phyloP scores from a whole-genome alignment of 345 rosid species.

The Pistacia vera region DNA sequence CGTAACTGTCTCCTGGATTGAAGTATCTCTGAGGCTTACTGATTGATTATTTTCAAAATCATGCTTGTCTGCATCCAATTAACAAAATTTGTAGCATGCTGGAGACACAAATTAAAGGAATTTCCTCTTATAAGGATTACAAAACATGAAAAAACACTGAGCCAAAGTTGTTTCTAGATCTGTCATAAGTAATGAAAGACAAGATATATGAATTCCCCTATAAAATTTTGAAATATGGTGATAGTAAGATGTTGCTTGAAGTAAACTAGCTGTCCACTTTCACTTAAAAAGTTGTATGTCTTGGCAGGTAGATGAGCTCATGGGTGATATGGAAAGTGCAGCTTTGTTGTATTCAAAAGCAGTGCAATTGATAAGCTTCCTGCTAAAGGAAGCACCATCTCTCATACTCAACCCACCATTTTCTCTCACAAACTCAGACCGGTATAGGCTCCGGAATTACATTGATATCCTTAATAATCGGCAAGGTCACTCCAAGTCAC shows the following conservation, averaged over 20 bases:
- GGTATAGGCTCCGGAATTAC: slow-evolving; percentile 65
- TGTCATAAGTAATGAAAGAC: not conserved
- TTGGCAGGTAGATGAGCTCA: slow-evolving; percentile 74
- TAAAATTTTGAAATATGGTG: not conserved
- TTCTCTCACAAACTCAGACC: slow-evolving; percentile 85
- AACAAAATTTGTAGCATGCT: not conserved
- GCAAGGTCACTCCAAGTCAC: slow-evolving; percentile 58
- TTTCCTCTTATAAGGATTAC: too few relatives aligned
- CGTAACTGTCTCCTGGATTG: not conserved
- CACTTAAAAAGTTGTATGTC: not conserved
- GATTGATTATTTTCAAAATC: not conserved
- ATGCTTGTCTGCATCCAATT: not conserved
- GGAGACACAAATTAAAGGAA: not conserved
- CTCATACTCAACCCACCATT: slow-evolving; percentile 85
- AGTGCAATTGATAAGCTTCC: slow-evolving; percentile 68
- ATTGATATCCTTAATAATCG: slow-evolving; percentile 72
- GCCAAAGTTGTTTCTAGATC: not conserved
- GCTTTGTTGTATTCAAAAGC: slow-evolving; percentile 66
- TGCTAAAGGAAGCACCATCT: slow-evolving; percentile 87
- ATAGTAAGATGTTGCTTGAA: not conserved
- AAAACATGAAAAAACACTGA: too few relatives aligned
- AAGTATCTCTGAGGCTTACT: not conserved
- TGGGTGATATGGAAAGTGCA: slow-evolving; percentile 74
- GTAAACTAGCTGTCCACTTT: not conserved
- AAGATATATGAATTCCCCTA: not conserved